Evolutionary conservation across 1,139 yeast genomes (phyloP).

Genomic region (Debaryomycetaceae sp.): DNA sequence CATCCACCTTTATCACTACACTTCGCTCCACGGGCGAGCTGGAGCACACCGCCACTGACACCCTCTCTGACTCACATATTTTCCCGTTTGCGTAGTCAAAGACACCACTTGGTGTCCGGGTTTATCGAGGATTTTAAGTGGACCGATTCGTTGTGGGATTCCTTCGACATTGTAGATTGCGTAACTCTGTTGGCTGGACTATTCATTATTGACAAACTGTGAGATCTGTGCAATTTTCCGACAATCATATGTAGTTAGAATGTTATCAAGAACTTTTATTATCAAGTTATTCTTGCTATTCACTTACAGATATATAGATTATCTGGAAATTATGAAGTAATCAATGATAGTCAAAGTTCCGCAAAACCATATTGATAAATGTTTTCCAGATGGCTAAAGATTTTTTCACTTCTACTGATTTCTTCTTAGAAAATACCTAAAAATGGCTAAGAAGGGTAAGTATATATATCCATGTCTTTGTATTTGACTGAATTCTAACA

Average conservation of each 20-base stretch:
- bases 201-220: too few relatives aligned
- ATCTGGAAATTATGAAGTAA: background rate
- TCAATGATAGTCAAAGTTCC: background rate
- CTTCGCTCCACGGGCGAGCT: background rate
- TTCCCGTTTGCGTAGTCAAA: constrained; percentile 12
- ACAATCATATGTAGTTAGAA: background rate
- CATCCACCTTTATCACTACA: background rate
- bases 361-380: background rate
- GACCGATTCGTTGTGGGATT: too few relatives aligned
- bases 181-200: too few relatives aligned
- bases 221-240: background rate
- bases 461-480: constrained; percentile 3
- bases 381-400: background rate
- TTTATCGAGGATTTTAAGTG: background rate
- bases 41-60: background rate
- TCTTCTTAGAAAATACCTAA: background rate
- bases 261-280: too few relatives aligned
- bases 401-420: background rate
- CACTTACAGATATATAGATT: background rate
- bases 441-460: constrained; percentile 32
- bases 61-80: background rate
- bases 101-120: constrained; percentile 13
- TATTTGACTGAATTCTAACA: constrained; percentile 13
- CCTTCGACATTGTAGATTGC: too few relatives aligned
- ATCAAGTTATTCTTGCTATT: too few relatives aligned